Evolutionary conservation across 2,329 filamentous ascomycete genomes (phyloP).

Genomic region (Claviceps africana): DNA sequence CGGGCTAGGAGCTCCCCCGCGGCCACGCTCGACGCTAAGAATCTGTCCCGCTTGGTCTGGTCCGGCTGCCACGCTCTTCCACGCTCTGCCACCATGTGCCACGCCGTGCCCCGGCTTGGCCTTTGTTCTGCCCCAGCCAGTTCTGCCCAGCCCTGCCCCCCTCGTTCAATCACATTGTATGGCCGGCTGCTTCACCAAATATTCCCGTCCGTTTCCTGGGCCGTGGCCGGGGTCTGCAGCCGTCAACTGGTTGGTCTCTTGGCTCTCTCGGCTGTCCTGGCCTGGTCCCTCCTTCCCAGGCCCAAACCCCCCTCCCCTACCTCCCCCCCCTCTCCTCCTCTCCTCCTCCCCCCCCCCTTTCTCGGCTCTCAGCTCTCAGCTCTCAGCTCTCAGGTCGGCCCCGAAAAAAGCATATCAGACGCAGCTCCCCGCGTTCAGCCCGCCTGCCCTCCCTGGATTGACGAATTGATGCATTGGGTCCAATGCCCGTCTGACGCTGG

Average conservation of each 20-base stretch:
- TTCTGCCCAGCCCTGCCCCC: neutral
- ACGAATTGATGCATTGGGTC: constrained; percentile 1
- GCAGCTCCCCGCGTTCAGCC: constrained; percentile 1
- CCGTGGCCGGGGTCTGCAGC: too few species aligned
- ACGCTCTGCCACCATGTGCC: neutral
- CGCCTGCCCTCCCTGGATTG: neutral
- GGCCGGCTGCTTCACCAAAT: neutral
- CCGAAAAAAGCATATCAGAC: constrained; percentile 7
- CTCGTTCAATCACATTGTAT: neutral
- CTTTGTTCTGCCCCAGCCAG: too few species aligned
- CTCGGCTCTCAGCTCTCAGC: neutral
- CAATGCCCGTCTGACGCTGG: neutral
- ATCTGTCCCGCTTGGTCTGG: neutral
- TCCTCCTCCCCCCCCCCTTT: neutral
- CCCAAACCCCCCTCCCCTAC: neutral
- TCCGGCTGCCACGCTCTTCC: neutral
- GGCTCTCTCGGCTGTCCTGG: too few species aligned
- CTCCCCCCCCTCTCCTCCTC: neutral
- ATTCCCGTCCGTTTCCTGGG: neutral
- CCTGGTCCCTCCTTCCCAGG: neutral
- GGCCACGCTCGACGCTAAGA: neutral
- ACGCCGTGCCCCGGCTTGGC: too few species aligned
- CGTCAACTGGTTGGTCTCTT: neutral
- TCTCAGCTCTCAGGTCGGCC: neutral
- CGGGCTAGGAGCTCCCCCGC: too few species aligned